Base-by-base conservation (phyloP, 257 asterid genomes). In the Cruciata laevipes region DNA sequence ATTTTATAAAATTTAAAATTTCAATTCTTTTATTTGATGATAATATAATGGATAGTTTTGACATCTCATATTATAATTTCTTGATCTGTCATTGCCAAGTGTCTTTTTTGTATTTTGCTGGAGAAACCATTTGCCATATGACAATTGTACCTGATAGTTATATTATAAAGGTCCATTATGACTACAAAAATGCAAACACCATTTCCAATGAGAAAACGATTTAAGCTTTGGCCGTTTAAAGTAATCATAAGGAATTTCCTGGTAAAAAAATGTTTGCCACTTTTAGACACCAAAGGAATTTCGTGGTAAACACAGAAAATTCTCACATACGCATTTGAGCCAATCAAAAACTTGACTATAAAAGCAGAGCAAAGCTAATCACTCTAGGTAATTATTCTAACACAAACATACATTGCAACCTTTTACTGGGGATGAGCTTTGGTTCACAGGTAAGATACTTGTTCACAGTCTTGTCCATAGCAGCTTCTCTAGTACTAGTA, bases 361-460 rank as follows among this genome's bases (percentile, higher is more conserved):
- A 63, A 62, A 21, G 64, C 40, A 62, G 23, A 51, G 18, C 17
- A 38, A 7, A 33, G 25, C 38, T 14, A 18, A 0, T 4, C 58
- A 17, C 1, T 32, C 27, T n/a, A 51, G 32, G 11, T 27, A 18
- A 51, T 60, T n/a, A 27, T 53, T 35, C 10, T 35, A 51, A 40
- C 70, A 33, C 42, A 24, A 61, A 9, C 27, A 25, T 12, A 4
- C 21, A 18, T 35, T 21, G 21, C 11, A 8, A 2, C 24, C 44
- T 33, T 37, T 31, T 60, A 12, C 30, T 17, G 68, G 73, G 51
- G 20, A 77, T 77, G 80, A 75, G 68, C 58, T 62, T 75, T 67
- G 74, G 53, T 58, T 57, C 67, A 76, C 37, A 69, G n/a, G 71
- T 67, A 56, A 33, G 42, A 52, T 49, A 55, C 23, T 32, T 70